These are phyloP conservation scores for Amaranthus hypochondriacus DNA, from an alignment of 148 eudicot genomes.

Conservation along the genomic window DNA sequence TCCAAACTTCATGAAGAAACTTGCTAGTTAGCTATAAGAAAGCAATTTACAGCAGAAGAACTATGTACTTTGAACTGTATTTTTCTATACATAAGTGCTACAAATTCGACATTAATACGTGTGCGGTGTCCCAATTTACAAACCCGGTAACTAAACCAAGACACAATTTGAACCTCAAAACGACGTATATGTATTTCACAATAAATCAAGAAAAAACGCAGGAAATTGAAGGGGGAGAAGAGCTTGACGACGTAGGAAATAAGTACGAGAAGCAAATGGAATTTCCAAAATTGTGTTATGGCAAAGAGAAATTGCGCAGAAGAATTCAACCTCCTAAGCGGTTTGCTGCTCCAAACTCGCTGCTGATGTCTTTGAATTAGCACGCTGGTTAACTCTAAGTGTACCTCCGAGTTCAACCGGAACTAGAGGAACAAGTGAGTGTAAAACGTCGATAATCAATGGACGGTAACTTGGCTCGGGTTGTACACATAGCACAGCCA, in stretches of 20 bases:
- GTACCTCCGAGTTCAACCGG: slow-evolving; percentile 88
- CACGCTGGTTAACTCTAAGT: slow-evolving; percentile 32
- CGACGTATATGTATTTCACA: not conserved
- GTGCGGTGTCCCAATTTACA: slow-evolving; percentile 12
- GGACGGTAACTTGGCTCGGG: slow-evolving; percentile 94
- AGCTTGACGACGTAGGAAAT: not conserved
- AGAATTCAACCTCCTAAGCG: slow-evolving; percentile 5
- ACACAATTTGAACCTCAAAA: not conserved
- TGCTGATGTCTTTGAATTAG: slow-evolving; percentile 1
- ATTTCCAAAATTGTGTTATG: slow-evolving; percentile 2
- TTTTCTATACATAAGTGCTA: not conserved
- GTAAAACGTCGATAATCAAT: slow-evolving; percentile 76
- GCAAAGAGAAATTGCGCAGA: not conserved
- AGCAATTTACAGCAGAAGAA: not conserved
- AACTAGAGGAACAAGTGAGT: slow-evolving; percentile 77
- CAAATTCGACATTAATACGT: slow-evolving; percentile 4
- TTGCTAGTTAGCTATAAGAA: not conserved
- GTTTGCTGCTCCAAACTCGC: slow-evolving; percentile 9
- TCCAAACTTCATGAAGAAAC: too few species aligned
- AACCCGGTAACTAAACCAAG: not conserved
- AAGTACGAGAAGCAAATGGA: slow-evolving; percentile 3
- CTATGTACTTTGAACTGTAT: not conserved
- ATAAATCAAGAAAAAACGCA: not conserved
- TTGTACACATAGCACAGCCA: slow-evolving; percentile 85
- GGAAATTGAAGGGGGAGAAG: not conserved